Evolutionary conservation across 2,329 filamentous ascomycete species (phyloP).

Genomic region (Mycocentrospora acerina): DNA sequence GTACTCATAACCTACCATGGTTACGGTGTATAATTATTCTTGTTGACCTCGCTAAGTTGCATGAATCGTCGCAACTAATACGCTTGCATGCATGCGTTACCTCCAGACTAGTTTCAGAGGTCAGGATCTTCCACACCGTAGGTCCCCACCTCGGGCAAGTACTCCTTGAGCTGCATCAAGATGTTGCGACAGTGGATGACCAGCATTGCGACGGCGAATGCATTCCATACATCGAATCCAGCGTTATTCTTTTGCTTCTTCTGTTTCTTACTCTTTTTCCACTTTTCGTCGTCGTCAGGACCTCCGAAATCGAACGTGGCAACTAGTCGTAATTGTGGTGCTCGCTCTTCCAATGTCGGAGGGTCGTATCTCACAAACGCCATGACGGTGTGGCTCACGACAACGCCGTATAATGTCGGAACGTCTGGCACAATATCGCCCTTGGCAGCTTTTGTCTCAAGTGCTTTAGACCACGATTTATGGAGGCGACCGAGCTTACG

Average conservation of each 20-base stretch:
- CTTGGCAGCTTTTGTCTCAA: slow-evolving; percentile 23
- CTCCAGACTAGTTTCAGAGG: slow-evolving; percentile 13
- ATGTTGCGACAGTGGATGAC: slow-evolving; percentile 56
- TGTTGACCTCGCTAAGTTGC: too few relatives aligned
- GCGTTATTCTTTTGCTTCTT: slow-evolving; percentile 28
- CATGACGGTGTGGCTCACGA: slow-evolving; percentile 56
- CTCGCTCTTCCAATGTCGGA: slow-evolving; percentile 26
- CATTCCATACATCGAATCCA: slow-evolving; percentile 62
- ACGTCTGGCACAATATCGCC: slow-evolving; percentile 17
- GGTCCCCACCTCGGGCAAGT: slow-evolving; percentile 23
- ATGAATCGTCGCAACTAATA: too few relatives aligned
- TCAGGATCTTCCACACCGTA: slow-evolving; percentile 31
- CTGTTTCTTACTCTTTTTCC: too few relatives aligned
- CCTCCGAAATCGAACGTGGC: slow-evolving; percentile 55
- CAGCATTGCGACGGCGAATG: slow-evolving; percentile 58
- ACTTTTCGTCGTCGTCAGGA: too few relatives aligned
- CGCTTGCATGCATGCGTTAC: too few relatives aligned
- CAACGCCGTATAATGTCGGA: slow-evolving; percentile 57
- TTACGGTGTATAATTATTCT: too few relatives aligned
- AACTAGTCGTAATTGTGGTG: slow-evolving; percentile 44
- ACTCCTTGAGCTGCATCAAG: slow-evolving; percentile 48
- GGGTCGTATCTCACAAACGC: slow-evolving; percentile 54
- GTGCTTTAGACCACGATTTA: slow-evolving; percentile 44
- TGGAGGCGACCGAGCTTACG: slow-evolving; percentile 48
- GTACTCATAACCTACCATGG: too few relatives aligned